Base-by-base conservation (phyloP, 495 filamentous ascomycete genomes). In the Penicillium steckii region DNA sequence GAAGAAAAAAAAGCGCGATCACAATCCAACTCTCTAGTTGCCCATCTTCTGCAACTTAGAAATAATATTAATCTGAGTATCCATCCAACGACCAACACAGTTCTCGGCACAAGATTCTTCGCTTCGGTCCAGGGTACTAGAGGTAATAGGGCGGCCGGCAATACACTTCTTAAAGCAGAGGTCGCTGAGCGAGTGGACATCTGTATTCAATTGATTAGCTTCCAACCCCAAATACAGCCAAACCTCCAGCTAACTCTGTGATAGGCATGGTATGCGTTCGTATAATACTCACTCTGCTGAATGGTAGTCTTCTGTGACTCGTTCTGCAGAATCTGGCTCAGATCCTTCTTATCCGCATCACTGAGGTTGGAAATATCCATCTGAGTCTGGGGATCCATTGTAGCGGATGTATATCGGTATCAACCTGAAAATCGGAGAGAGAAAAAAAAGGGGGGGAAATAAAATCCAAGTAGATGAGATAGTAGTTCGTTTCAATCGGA, bases 91-190 rank as follows among this genome's bases (percentile, higher is more conserved):
- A 53, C 95, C 88, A 40, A 97, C 89, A 63, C 94, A 98, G 75
- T 96, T 96, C 68, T 85, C 75, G 60, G 93, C 75, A 70, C 94
- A 98, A 4, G 73, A 60, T 73, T 90, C 85, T 77, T 98, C 94
- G 48, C 51, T 72, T 57, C 75, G 80, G 53, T 95, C 90, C 48
- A 97, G 76, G 55, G 79, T 75, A 23, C 80, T 80, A 37, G 73
- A 78, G 38, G 33, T 37, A 18, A 82, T 78, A 61, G 93, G 84
- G 42, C 78, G 79, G 45, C 81, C 71, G 23, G 85, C 84, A 50
- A 88, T 76, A 79, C 94, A 98, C 79, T 96, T 96, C 61, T 82
- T 89, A 83, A 87, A 98, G 82, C 94, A 98, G 46, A 87, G 78
- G 60, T 93, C 87, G 29, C 94, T 93, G 29, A 98, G 76, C 58